Conservation (phyloP, 2,329 filamentous ascomycete species). For the Fusarium mangiferae region DNA sequence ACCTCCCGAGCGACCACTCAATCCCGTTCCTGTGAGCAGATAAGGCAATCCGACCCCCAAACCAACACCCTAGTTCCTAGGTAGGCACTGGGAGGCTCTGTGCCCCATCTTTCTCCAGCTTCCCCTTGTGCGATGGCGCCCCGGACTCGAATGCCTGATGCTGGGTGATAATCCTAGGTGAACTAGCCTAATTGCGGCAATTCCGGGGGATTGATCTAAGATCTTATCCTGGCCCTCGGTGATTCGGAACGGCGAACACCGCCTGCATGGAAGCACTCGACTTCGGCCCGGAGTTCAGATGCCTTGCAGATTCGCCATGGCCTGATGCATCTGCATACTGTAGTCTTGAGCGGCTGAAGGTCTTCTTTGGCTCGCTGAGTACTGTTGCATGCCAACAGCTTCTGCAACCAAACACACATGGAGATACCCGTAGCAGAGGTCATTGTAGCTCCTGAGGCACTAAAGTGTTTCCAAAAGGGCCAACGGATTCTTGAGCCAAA, state of each 20-base stretch:
- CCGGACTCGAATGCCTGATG: constrained; percentile 29
- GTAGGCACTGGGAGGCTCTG: constrained; percentile 39
- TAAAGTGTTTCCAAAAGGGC: constrained; percentile 15
- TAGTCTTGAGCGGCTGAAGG: neutral
- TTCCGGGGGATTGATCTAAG: constrained; percentile 50
- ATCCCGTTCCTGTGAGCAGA: constrained; percentile 33
- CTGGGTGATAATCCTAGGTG: constrained; percentile 22
- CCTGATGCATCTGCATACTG: constrained; percentile 3
- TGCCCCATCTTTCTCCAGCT: constrained; percentile 45
- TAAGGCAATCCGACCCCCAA: constrained; percentile 38
- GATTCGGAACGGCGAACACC: constrained; percentile 48
- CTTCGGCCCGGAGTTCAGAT: constrained; percentile 34
- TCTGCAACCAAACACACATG: neutral
- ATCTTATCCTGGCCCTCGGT: constrained; percentile 47
- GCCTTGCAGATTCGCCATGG: constrained; percentile 24
- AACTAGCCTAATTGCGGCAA: constrained; percentile 44
- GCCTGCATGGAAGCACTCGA: constrained; percentile 30
- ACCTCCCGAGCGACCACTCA: constrained; percentile 18
- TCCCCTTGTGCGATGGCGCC: constrained; percentile 45
- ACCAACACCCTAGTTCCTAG: constrained; percentile 6
- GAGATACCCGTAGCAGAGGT: constrained; percentile 1
- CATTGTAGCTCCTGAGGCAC: constrained; percentile 15
- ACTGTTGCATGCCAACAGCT: neutral
- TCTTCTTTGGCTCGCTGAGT: neutral
- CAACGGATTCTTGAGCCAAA: neutral